Evolutionary conservation across 768 basidiomycete genomes (phyloP).

Genomic region (Coprinellus micaceus): DNA sequence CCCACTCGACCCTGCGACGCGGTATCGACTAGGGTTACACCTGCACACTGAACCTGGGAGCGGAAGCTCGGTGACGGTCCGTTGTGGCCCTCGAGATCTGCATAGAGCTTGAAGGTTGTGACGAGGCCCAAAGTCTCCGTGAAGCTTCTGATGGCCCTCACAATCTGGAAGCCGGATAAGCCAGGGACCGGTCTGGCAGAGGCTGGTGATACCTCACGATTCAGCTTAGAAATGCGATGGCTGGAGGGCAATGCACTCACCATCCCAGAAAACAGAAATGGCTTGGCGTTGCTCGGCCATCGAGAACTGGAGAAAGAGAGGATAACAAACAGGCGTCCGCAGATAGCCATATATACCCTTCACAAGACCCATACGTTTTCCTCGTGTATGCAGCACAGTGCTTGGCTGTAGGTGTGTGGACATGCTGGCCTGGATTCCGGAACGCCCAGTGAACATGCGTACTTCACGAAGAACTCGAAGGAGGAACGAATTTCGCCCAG

Average conservation of each 20-base stretch:
- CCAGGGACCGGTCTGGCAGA: background rate
- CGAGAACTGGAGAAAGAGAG: background rate
- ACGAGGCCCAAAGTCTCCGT: conserved; percentile 6
- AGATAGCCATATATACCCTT: background rate
- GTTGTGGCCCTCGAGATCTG: background rate
- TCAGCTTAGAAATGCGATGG: background rate
- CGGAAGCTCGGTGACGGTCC: conserved; percentile 3
- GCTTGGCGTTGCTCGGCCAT: background rate
- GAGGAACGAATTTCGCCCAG: background rate
- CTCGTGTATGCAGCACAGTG: background rate
- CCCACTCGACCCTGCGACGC: conserved; percentile 3
- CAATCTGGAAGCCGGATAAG: conserved; percentile 4
- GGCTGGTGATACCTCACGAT: background rate
- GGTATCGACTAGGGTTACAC: conserved; percentile 10
- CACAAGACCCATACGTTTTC: background rate
- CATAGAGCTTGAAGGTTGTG: conserved; percentile 9
- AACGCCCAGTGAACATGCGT: background rate
- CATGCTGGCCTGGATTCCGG: background rate
- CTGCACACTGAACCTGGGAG: background rate
- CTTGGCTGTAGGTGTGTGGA: background rate
- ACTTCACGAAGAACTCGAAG: background rate
- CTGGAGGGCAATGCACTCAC: background rate
- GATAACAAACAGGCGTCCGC: background rate
- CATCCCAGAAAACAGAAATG: background rate
- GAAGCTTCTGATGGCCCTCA: conserved; percentile 3